A percentile compares a stretch with the other conserved stretches of the same genome.
Evolutionary conservation across 1,139 yeast species (phyloP).

Genomic region (Zygoascus sp.): DNA sequence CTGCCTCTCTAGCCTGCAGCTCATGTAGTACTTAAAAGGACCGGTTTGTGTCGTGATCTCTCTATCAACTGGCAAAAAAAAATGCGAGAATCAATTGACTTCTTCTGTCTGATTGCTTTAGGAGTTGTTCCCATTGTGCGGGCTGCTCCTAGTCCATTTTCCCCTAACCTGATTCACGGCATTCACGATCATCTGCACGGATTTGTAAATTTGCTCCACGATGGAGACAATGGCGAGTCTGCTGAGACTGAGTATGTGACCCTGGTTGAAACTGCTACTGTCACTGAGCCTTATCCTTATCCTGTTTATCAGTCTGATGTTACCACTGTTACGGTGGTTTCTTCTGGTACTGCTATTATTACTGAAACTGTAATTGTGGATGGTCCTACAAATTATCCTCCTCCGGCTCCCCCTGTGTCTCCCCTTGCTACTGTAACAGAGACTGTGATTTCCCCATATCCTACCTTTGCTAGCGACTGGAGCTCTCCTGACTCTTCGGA

Average conservation of each 20-base stretch:
- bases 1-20: no score
- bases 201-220: neutral
- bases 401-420: slow-evolving; percentile 3
- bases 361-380: neutral
- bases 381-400: neutral
- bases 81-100: slow-evolving; percentile 5
- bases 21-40: neutral
- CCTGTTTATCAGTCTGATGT: neutral
- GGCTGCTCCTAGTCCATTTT: slow-evolving; percentile 7
- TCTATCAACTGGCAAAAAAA: neutral
- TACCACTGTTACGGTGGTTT: neutral
- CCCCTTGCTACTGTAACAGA: neutral
- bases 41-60: neutral
- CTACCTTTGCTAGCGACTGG: no score
- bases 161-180: neutral
- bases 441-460: no score
- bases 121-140: slow-evolving; percentile 7
- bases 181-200: slow-evolving; percentile 3
- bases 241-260: neutral
- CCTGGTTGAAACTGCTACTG: neutral
- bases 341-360: neutral
- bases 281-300: slow-evolving; percentile 2
- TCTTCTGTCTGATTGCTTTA: slow-evolving; percentile 1
- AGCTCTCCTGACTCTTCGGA: no score
- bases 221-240: neutral